Evolutionary conservation across 2,329 filamentous ascomycete genomes (phyloP).

Genomic region (Alternaria gaisen): DNA sequence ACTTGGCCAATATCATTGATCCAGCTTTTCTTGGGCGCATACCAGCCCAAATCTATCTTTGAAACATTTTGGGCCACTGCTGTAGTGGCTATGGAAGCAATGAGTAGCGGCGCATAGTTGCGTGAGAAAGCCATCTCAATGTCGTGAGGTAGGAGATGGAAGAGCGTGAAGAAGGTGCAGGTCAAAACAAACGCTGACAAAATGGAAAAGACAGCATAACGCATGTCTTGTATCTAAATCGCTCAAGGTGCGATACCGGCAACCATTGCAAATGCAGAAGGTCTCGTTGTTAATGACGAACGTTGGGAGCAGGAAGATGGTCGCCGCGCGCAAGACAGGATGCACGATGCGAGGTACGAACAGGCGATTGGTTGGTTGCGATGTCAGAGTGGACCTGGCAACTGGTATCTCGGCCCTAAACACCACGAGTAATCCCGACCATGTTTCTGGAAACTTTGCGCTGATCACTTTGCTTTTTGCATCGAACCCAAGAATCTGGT

Average conservation of each 20-base stretch:
- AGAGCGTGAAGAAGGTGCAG: conserved; percentile 31
- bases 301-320: conserved; percentile 14
- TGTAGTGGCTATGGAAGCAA: conserved; percentile 28
- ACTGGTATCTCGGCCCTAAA: background rate
- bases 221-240: conserved; percentile 36
- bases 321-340: conserved; percentile 10
- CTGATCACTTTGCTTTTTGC: background rate
- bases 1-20: conserved; percentile 70
- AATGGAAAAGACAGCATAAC: conserved; percentile 21
- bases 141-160: conserved; percentile 21
- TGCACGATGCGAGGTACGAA: conserved; percentile 26
- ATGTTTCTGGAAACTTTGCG: background rate
- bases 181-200: conserved; percentile 26
- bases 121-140: conserved; percentile 36
- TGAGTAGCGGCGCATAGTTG: conserved; percentile 27
- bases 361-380: conserved; percentile 25
- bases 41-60: conserved; percentile 42
- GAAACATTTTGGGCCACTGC: conserved; percentile 23
- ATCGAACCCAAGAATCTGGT: background rate
- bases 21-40: conserved; percentile 49
- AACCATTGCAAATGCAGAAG: conserved; percentile 34
- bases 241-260: conserved; percentile 5
- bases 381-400: background rate
- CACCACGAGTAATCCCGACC: background rate
- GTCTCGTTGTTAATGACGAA: conserved; percentile 21